These are phyloP conservation scores for Parmelia sp. DNA, from an alignment of 495 filamentous ascomycete genomes.

Conservation along the genomic window DNA sequence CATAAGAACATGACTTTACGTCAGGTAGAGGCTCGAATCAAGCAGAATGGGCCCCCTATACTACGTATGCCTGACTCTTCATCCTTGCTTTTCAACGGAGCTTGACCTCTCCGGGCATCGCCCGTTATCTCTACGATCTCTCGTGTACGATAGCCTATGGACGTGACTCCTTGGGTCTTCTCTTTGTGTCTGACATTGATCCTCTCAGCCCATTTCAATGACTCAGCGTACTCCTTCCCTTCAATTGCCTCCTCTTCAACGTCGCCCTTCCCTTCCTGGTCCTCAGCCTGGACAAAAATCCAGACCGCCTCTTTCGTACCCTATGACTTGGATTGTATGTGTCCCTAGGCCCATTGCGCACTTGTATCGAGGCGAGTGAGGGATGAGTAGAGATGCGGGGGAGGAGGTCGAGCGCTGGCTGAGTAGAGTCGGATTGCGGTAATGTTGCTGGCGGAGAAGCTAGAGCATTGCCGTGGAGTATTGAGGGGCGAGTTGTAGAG, in stretches of 20 bases:
- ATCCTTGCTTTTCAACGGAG: not conserved
- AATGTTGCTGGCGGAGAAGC: not conserved
- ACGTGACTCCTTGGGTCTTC: not conserved
- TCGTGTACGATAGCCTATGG: not conserved
- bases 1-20: not conserved
- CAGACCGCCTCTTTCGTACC: slow-evolving; percentile 54
- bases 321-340: slow-evolving; percentile 54
- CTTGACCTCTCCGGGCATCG: not conserved
- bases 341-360: slow-evolving; percentile 48
- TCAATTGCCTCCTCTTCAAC: slow-evolving; percentile 47
- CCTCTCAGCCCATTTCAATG: slow-evolving; percentile 15
- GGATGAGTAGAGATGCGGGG: slow-evolving; percentile 43
- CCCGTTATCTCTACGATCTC: not conserved
- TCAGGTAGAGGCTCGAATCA: not conserved
- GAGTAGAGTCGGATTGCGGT: not conserved
- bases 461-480: not conserved
- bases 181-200: not conserved
- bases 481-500: slow-evolving; percentile 10
- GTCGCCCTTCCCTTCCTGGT: slow-evolving; percentile 46
- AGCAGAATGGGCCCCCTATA: not conserved
- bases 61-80: not conserved
- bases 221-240: slow-evolving; percentile 50
- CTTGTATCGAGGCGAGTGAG: slow-evolving; percentile 39
- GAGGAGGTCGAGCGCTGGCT: slow-evolving; percentile 17
- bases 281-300: slow-evolving; percentile 47